Percentiles rank a stretch among this genome's conserved stretches.
phyloP scores from a whole-genome alignment of 208 protist genomes.

The Crithidia bombi region DNA sequence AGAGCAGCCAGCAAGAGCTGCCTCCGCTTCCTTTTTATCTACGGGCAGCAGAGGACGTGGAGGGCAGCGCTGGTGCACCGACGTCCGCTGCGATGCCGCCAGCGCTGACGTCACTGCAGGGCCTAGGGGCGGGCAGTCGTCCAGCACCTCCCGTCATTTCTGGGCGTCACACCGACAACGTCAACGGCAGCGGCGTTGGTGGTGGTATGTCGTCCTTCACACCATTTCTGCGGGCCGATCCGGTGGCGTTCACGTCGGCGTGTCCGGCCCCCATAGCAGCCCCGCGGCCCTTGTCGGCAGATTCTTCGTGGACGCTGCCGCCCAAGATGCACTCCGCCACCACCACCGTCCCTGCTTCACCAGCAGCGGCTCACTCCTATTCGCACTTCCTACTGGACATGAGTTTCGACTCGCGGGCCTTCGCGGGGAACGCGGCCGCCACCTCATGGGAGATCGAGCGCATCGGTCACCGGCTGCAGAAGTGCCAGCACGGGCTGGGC shows the following conservation, averaged over 20 bases:
- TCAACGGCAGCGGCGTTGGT: too few relatives aligned
- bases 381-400: conserved; percentile 27
- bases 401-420: conserved; percentile 32
- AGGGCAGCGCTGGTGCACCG: background rate
- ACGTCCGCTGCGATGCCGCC: background rate
- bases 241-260: background rate
- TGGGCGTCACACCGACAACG: too few relatives aligned
- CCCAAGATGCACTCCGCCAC: background rate
- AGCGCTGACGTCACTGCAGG: too few relatives aligned
- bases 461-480: conserved; percentile 23
- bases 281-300: background rate
- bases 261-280: background rate
- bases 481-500: background rate
- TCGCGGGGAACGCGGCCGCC: conserved; percentile 5
- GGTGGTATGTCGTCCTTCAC: too few relatives aligned
- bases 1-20: conserved; percentile 19
- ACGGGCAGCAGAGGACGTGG: background rate
- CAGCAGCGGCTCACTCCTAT: background rate
- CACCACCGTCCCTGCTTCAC: background rate
- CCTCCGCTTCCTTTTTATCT: conserved; percentile 3
- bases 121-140: too few relatives aligned
- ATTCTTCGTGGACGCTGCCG: background rate
- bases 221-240: too few relatives aligned
- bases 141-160: too few relatives aligned
- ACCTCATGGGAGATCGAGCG: conserved; percentile 27